Conservation (phyloP, 2,329 filamentous ascomycete species). For the Phoma herbarum region DNA sequence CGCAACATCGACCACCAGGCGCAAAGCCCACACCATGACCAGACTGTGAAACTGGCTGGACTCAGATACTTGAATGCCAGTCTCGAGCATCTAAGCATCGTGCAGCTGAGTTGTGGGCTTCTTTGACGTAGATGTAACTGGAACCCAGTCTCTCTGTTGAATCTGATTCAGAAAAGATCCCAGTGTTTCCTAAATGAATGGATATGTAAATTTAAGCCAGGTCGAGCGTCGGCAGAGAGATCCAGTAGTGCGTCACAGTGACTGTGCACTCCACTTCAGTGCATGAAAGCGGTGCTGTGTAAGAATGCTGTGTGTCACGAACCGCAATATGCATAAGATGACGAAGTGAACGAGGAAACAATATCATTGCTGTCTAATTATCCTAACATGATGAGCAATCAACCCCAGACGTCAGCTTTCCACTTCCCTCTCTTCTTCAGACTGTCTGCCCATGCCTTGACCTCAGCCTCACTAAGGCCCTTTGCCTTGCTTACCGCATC, state of each 20-base stretch:
- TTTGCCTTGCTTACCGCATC: conserved; percentile 48
- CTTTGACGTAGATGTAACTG: conserved; percentile 1
- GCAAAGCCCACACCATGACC: neutral
- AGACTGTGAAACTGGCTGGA: neutral
- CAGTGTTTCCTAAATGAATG: neutral
- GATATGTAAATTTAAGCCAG: neutral
- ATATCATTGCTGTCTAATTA: neutral
- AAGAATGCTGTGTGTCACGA: neutral
- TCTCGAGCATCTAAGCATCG: neutral
- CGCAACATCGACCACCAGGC: neutral
- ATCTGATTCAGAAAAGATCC: neutral
- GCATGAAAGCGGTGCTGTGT: neutral
- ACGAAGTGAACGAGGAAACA: neutral
- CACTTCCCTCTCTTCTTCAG: conserved; percentile 62
- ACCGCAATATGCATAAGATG: neutral
- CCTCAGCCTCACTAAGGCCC: conserved; percentile 52
- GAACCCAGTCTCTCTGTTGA: neutral
- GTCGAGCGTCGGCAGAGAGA: neutral
- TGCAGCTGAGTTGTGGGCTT: neutral
- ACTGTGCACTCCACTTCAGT: neutral
- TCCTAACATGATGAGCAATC: conserved; percentile 1
- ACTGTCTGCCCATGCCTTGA: conserved; percentile 58
- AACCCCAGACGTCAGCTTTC: conserved; percentile 65
- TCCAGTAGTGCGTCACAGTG: neutral
- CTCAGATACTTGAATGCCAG: no score